phyloP scores from a whole-genome alignment of 73 alveolate genomes.

The Uronychia setigera region DNA sequence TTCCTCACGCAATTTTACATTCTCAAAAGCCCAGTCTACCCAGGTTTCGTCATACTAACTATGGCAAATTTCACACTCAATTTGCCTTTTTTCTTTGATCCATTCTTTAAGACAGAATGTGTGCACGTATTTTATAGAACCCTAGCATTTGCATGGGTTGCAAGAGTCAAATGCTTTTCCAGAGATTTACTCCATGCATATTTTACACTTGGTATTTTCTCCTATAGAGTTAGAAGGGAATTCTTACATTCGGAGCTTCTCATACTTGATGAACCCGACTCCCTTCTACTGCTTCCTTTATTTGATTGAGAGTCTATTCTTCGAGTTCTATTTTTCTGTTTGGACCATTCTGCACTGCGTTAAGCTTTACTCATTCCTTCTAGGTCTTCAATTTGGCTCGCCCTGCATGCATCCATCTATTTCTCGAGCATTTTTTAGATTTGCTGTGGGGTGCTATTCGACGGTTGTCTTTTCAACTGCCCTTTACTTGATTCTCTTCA shows the following conservation, averaged over 20 bases:
- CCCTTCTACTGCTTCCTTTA: not conserved
- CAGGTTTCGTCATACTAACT: conserved; percentile 41
- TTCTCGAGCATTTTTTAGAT: not conserved
- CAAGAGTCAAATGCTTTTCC: conserved; percentile 13
- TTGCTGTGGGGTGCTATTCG: not conserved
- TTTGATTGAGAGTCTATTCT: not conserved
- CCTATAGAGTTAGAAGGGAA: not conserved
- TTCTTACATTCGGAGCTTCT: not conserved
- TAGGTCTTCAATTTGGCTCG: not conserved
- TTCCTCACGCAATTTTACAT: not conserved
- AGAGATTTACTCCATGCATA: conserved; percentile 16
- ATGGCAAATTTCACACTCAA: conserved; percentile 73
- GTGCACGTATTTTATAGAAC: conserved; percentile 63
- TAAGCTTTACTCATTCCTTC: not conserved
- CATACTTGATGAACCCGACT: not conserved
- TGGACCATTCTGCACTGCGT: not conserved
- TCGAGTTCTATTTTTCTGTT: not conserved
- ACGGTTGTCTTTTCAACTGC: not conserved
- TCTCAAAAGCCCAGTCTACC: conserved; percentile 75
- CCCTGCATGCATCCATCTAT: not conserved
- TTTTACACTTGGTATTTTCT: conserved; percentile 6
- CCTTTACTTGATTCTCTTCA: not conserved
- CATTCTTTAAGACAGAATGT: conserved; percentile 64
- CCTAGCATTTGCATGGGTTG: conserved; percentile 72
- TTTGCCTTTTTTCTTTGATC: conserved; percentile 62